Percentiles rank a stretch among this genome's conserved stretches.
Evolutionary conservation across 1,284 basidiomycete genomes (phyloP).

Genomic region (Hymenochaete sp.): DNA sequence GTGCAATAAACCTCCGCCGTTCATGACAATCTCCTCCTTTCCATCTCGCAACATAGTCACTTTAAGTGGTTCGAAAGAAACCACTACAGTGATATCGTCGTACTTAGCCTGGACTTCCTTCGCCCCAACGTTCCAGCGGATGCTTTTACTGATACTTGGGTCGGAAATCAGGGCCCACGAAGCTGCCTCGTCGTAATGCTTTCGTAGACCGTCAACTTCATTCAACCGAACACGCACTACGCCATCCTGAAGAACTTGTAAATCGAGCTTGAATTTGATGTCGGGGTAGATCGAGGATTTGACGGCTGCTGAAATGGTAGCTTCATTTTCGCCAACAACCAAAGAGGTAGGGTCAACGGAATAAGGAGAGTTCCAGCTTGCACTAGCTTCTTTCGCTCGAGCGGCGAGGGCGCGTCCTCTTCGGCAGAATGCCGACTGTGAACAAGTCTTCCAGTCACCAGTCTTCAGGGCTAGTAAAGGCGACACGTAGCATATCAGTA

Average conservation of each 20-base stretch:
- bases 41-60: slow-evolving; percentile 67
- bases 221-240: slow-evolving; percentile 82
- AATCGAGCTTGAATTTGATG: slow-evolving; percentile 69
- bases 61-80: slow-evolving; percentile 67
- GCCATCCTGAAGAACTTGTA: slow-evolving; percentile 78
- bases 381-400: slow-evolving; percentile 48
- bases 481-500: slow-evolving; percentile 26
- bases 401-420: slow-evolving; percentile 74
- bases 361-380: slow-evolving; percentile 79
- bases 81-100: slow-evolving; percentile 56
- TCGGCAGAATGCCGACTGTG: slow-evolving; percentile 85
- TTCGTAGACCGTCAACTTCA: slow-evolving; percentile 67
- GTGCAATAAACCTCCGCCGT: slow-evolving; percentile 85
- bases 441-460: slow-evolving; percentile 87
- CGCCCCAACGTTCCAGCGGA: slow-evolving; percentile 57
- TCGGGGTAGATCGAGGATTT: slow-evolving; percentile 76
- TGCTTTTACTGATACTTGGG: slow-evolving; percentile 46
- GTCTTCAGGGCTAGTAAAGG: slow-evolving; percentile 50
- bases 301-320: slow-evolving; percentile 62
- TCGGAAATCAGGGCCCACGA: slow-evolving; percentile 75
- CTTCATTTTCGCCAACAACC: slow-evolving; percentile 42
- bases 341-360: slow-evolving; percentile 52
- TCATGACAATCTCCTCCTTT: slow-evolving; percentile 80
- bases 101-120: slow-evolving; percentile 51
- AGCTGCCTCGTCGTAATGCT: slow-evolving; percentile 84